Percentiles rank a stretch among this genome's conserved stretches.
These are phyloP conservation scores for Cenchrus purpureus DNA, from an alignment of 176 grass and related monocot genomes.

Conservation along the genomic window DNA sequence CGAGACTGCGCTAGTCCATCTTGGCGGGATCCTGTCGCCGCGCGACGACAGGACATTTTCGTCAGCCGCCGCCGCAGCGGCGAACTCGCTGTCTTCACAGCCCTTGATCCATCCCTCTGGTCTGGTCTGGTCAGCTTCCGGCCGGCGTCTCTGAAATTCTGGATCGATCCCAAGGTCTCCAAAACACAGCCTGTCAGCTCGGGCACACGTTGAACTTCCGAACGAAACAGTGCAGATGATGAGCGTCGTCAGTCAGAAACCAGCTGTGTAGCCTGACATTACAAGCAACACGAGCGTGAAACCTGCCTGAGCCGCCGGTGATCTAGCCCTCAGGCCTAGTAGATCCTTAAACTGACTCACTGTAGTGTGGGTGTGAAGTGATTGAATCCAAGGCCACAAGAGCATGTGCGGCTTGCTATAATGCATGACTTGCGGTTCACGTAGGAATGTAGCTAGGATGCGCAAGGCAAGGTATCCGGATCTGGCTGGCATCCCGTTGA, in stretches of 20 bases:
- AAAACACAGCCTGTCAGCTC: not conserved
- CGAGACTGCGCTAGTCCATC: not conserved
- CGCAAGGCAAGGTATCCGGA: not conserved
- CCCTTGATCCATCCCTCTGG: not conserved
- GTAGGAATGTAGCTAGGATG: not conserved
- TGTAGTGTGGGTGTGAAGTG: not conserved
- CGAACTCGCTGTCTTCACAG: not conserved
- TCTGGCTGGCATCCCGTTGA: not conserved
- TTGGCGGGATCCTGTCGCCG: not conserved
- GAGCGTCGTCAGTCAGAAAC: not conserved
- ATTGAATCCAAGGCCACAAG: slow-evolving; percentile 19
- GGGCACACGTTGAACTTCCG: not conserved
- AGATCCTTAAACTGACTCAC: not conserved
- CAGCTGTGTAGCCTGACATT: not conserved
- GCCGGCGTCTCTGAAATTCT: not conserved
- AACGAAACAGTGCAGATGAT: not conserved
- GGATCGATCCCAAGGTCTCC: not conserved
- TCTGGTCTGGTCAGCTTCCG: not conserved
- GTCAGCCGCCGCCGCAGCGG: not conserved
- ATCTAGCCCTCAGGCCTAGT: not conserved
- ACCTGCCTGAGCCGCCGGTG: not conserved
- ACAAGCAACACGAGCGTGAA: slow-evolving; percentile 17
- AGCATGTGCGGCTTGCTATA: slow-evolving; percentile 16
- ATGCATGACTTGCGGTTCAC: slow-evolving; percentile 6
- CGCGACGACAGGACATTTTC: not conserved